A percentile compares a stretch with the other conserved stretches of the same genome.
Evolutionary conservation across 176 grass and related monocot genomes (phyloP).

Genomic region (Bothriochloa decipiens): DNA sequence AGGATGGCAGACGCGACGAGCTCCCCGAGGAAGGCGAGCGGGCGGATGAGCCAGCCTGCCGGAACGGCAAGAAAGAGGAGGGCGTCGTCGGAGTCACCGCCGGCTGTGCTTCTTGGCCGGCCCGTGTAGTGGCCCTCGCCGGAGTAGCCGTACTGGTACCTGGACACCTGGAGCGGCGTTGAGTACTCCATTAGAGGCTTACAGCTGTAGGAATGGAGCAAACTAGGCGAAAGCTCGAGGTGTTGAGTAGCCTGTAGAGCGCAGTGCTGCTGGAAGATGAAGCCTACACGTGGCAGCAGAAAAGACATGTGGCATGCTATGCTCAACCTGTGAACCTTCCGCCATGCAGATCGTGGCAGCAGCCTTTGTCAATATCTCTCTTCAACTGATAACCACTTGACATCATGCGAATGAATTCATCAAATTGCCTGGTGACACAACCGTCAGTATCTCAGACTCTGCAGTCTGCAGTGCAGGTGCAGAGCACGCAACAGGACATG

Average conservation of each 20-base stretch:
- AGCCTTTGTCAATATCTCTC: background rate
- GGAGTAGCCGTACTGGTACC: background rate
- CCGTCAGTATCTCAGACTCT: background rate
- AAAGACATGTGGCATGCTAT: conserved; percentile 17
- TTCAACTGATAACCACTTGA: conserved; percentile 21
- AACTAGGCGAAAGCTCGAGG: background rate
- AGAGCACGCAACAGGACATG: background rate
- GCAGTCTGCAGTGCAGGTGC: too few species aligned
- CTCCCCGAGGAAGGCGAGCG: conserved; percentile 39
- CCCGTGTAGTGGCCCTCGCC: background rate
- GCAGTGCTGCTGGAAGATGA: background rate
- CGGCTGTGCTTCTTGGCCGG: background rate
- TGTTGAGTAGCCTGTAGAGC: conserved; percentile 20
- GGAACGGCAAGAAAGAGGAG: conserved; percentile 22
- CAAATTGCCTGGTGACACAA: background rate
- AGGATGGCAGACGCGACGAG: conserved; percentile 15
- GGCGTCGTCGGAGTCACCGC: background rate
- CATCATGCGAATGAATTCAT: background rate
- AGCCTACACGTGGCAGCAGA: conserved; percentile 41
- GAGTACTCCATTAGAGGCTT: conserved; percentile 32
- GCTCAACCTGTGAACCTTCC: background rate
- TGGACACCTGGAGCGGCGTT: background rate
- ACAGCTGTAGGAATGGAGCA: background rate
- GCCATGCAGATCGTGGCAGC: background rate
- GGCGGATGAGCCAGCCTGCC: conserved; percentile 41